Evolutionary conservation across 1,284 basidiomycete species (phyloP), one percentile per base, ranked within the genome.

Genomic region (Ustilago nuda): DNA sequence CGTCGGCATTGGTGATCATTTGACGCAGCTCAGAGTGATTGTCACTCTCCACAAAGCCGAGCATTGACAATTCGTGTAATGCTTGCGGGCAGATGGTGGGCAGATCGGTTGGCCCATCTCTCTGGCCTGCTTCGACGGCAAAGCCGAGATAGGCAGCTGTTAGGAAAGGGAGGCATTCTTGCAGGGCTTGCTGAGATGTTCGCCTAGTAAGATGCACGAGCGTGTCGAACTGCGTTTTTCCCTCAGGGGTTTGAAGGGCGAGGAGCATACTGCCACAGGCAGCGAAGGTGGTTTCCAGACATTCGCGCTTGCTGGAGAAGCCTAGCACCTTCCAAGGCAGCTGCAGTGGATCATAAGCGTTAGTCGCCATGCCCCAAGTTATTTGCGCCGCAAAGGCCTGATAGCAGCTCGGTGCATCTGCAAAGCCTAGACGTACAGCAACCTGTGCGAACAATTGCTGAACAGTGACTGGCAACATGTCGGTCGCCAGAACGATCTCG

Each of bases 341-440:
- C 17, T 88, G 88, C 59, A 92, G 86, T 37, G 94, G 89, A 68
- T 92, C 90, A 32, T 89, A 87, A 4, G 71, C 75, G 8, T 76
- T 72, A 2, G 64, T 56, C 0, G 85, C 62, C 55, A 87, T 80
- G 48, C 81, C 81, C 61, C 72, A 80, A 13, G 87, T 77, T 66
- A 96, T 88, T 76, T 94, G 92, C 1, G 91, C 90, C 0, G 92
- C 91, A 83, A 97, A 94, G 6, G 91, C 89, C 68, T 91, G 89
- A 81, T 93, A 98, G 6, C 98, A 89, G 3, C 89, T 88, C 5
- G 90, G 88, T n/a, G 92, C 87, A 2, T 87, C 88, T 2, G 86
- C 67, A 52, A 98, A 87, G 11, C 94, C 94, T 64, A 98, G 88
- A 9, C 91, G 89, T 33, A 87, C 81, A 0, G 93, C 89, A 12